Evolutionary conservation across 805 yeast genomes (phyloP), one percentile per base, ranked within the genome.

Genomic region (Wickerhamiella parazyma): DNA sequence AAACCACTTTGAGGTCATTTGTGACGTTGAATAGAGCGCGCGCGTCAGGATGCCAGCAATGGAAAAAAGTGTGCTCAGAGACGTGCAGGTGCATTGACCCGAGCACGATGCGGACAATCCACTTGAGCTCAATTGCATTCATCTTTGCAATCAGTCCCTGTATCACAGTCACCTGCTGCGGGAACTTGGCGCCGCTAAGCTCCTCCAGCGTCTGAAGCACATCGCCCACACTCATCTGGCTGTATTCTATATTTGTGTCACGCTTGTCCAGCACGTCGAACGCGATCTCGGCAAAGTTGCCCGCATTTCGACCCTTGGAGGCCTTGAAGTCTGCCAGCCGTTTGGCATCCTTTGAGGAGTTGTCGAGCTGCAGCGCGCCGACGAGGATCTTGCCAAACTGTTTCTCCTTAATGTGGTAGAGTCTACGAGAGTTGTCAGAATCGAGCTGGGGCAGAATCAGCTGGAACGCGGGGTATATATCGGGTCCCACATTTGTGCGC

Each of bases 21-120:
- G 85, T 80, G 6, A 81, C 75, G 46, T 76, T 73, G 48, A 69
- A 74, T 21, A 82, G 70, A 3, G 68, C 69, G 8, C 68, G 63
- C 0, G 93, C 89, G 57, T 84, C 87, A 0, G 86, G 85, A 58
- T 85, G 93, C 83, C 87, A 86, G 22, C 62, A 51, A 4, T 60
- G 52, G 39, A 85, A 62, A 45, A 85, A 68, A 10, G 68, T 61
- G 22, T 69, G 67, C 51, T 82, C 89, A 46, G 76, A 68, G 7
- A 75, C 70, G 3, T 76, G 71, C n/a, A 82, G 45, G 12, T 57
- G 49, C 47, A 62, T 47, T 21, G 58, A 58, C 59, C 61, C 75
- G 42, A 86, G 60, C 3, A 87, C 57, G 9, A 81, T 78, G 45
- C 77, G 74, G 46, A 84, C 67, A 33, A 85, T 64, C 72, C 80